Conservation (phyloP, 1,284 basidiomycete species). For the Rhodotorula sp. region DNA sequence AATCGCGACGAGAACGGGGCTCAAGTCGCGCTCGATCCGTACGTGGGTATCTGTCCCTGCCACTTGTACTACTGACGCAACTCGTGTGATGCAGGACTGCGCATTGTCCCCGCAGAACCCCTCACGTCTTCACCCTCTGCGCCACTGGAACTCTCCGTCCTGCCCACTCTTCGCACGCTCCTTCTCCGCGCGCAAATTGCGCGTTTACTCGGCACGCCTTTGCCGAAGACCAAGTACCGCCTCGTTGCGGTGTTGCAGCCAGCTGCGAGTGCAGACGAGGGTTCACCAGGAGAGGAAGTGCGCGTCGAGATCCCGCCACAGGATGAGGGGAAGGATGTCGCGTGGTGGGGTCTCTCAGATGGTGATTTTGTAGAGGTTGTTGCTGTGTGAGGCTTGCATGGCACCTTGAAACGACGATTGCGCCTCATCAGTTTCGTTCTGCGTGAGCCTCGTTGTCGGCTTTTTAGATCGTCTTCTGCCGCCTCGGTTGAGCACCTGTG, state of each 20-base stretch:
- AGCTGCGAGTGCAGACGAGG: not conserved
- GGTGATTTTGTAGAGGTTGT: constrained; percentile 28
- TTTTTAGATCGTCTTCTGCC: too few relatives aligned
- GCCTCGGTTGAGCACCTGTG: too few relatives aligned
- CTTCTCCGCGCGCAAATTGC: constrained; percentile 34
- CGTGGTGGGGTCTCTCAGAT: constrained; percentile 37
- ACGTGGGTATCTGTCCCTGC: too few relatives aligned
- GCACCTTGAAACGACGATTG: too few relatives aligned
- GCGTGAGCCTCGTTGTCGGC: too few relatives aligned
- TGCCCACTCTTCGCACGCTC: constrained; percentile 30
- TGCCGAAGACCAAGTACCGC: constrained; percentile 26
- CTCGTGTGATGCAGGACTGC: not conserved
- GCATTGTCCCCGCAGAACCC: not conserved
- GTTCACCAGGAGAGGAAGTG: constrained; percentile 1
- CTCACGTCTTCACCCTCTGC: not conserved
- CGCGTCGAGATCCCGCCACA: constrained; percentile 24
- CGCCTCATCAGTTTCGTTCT: too few relatives aligned
- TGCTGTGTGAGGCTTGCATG: not conserved
- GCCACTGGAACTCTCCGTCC: constrained; percentile 16
- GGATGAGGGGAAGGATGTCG: constrained; percentile 34
- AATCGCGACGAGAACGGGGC: not conserved
- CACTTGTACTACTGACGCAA: not conserved
- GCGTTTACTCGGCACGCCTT: constrained; percentile 5
- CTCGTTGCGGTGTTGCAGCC: constrained; percentile 23
- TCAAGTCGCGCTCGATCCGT: constrained; percentile 2